These are phyloP conservation scores for Aureobasidium sp. DNA, from an alignment of 2,329 filamentous ascomycete genomes.

Conservation along the genomic window DNA sequence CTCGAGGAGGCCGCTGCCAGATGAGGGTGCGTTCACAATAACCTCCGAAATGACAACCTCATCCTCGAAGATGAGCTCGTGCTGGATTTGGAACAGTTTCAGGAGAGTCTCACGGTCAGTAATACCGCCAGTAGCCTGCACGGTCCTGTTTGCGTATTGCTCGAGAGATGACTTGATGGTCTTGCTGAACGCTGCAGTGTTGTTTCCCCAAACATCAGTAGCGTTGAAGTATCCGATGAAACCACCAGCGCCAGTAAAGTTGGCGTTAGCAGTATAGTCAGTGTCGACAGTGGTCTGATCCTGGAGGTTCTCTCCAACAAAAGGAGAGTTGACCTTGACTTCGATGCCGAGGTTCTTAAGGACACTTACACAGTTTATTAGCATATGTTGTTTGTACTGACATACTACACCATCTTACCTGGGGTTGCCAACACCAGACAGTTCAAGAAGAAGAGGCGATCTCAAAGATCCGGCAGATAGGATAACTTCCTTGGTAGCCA, in stretches of 20 bases:
- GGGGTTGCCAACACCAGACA: slow-evolving; percentile 29
- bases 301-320: slow-evolving; percentile 28
- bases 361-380: slow-evolving; percentile 16
- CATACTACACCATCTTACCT: neutral
- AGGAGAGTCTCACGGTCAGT: slow-evolving; percentile 35
- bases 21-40: slow-evolving; percentile 26
- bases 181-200: slow-evolving; percentile 16
- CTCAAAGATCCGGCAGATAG: slow-evolving; percentile 28
- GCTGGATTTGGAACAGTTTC: slow-evolving; percentile 39
- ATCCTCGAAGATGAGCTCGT: slow-evolving; percentile 41
- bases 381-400: slow-evolving; percentile 25
- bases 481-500: slow-evolving; percentile 24
- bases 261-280: slow-evolving; percentile 19
- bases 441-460: slow-evolving; percentile 27
- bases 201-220: slow-evolving; percentile 26
- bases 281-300: slow-evolving; percentile 18
- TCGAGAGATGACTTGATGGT: slow-evolving; percentile 21
- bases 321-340: slow-evolving; percentile 21
- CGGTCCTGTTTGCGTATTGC: slow-evolving; percentile 20
- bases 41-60: slow-evolving; percentile 40
- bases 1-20: slow-evolving; percentile 23
- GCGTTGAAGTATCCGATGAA: slow-evolving; percentile 27
- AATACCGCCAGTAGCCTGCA: slow-evolving; percentile 20
- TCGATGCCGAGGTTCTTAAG: slow-evolving; percentile 23
- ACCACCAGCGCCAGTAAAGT: slow-evolving; percentile 25